Conservation (phyloP, 1,284 basidiomycete genomes). For the Sporisorium iseilematis-ciliati region DNA sequence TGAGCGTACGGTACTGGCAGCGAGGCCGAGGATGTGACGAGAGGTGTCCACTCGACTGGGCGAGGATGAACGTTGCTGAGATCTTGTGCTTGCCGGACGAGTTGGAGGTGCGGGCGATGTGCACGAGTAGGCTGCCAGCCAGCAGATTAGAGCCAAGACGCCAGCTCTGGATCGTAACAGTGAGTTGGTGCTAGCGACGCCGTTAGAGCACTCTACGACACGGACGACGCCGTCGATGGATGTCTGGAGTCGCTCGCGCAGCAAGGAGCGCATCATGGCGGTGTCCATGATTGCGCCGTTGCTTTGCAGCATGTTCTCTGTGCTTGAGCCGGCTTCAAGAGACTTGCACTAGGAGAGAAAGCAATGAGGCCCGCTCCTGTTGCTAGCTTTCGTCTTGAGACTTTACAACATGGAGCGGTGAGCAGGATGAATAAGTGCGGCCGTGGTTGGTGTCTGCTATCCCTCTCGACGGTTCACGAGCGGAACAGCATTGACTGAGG, state of each 20-base stretch:
- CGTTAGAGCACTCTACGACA: slow-evolving; percentile 29
- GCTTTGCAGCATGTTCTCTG: slow-evolving; percentile 14
- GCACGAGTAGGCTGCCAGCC: slow-evolving; percentile 44
- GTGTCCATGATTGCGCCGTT: slow-evolving; percentile 28
- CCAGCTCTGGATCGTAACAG: slow-evolving; percentile 36
- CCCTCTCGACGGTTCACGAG: background rate
- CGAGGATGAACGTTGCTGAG: background rate
- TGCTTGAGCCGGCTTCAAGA: no score
- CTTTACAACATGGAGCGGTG: slow-evolving; percentile 4
- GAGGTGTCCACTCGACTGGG: background rate
- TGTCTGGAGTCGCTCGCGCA: slow-evolving; percentile 37
- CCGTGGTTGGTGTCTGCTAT: background rate
- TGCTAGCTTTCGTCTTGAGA: background rate
- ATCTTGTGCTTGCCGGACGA: background rate
- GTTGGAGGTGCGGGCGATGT: slow-evolving; percentile 19
- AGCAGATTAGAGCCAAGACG: slow-evolving; percentile 38
- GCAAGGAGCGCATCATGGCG: slow-evolving; percentile 36
- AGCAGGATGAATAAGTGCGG: background rate
- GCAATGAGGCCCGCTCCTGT: background rate
- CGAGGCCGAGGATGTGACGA: slow-evolving; percentile 8
- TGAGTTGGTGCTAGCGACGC: slow-evolving; percentile 21
- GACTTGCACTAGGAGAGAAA: background rate
- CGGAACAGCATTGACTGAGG: slow-evolving; percentile 2
- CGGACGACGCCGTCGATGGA: slow-evolving; percentile 42
- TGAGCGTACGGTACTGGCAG: background rate